Evolutionary conservation across 345 rosid species (phyloP).

Genomic region (Passiflora organensis): DNA sequence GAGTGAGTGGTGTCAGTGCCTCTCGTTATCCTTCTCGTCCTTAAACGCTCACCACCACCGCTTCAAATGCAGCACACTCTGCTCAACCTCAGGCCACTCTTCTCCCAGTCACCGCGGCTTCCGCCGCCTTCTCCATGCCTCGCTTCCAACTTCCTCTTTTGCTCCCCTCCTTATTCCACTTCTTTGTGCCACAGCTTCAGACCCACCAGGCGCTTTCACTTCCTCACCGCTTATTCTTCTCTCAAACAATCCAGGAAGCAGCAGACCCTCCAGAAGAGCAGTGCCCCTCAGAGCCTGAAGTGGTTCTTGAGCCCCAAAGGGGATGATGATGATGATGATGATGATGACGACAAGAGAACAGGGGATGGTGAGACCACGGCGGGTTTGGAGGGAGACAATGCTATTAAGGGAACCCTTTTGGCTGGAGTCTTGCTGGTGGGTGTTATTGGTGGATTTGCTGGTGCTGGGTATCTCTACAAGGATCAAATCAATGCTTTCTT

Average conservation of each 20-base stretch:
- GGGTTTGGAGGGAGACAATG: constrained; percentile 45
- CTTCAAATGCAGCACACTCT: constrained; percentile 37
- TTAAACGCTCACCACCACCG: not conserved
- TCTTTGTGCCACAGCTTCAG: constrained; percentile 41
- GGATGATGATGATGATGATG: constrained; percentile 23
- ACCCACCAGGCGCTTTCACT: constrained; percentile 62
- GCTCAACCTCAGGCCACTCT: constrained; percentile 12
- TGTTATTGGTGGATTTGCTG: constrained; percentile 75
- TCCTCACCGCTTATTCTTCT: constrained; percentile 68
- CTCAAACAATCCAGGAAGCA: constrained; percentile 66
- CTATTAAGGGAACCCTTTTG: constrained; percentile 72
- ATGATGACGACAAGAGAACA: constrained; percentile 21
- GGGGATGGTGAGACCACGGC: constrained; percentile 15
- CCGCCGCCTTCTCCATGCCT: constrained; percentile 16
- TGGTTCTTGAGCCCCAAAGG: constrained; percentile 70
- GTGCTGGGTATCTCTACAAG: constrained; percentile 66
- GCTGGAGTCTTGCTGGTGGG: constrained; percentile 84
- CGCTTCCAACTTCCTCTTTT: constrained; percentile 25
- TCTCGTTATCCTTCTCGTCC: too few species aligned
- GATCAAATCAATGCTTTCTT: constrained; percentile 80
- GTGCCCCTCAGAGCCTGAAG: constrained; percentile 57
- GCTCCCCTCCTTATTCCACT: constrained; percentile 16
- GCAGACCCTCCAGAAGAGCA: constrained; percentile 45
- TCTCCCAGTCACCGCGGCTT: not conserved
- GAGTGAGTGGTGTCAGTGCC: too few species aligned